These are phyloP conservation scores for Collybia mongolica DNA, from an alignment of 768 basidiomycete species.

Conservation along the genomic window DNA sequence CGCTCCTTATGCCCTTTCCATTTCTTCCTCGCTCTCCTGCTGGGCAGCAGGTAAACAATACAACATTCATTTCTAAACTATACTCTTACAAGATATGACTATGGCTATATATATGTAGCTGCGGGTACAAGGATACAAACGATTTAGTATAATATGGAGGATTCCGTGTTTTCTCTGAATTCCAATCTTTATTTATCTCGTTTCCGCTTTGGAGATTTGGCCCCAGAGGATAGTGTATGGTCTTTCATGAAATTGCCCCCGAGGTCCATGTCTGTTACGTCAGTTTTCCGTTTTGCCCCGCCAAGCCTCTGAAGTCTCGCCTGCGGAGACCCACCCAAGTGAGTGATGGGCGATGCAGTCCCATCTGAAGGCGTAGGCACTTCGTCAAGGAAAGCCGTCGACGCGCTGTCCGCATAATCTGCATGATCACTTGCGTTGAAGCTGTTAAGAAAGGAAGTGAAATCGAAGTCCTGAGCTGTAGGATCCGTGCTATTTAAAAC, in stretches of 20 bases:
- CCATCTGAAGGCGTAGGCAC: background rate
- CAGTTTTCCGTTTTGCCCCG: background rate
- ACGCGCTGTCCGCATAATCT: constrained; percentile 1
- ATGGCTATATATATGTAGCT: background rate
- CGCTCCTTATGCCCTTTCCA: background rate
- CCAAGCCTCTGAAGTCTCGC: background rate
- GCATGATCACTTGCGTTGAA: constrained; percentile 1
- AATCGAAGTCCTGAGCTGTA: constrained; percentile 6
- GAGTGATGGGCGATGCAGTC: background rate
- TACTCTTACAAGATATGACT: constrained; percentile 15
- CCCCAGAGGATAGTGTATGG: background rate
- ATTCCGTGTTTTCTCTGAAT: background rate
- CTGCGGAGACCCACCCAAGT: background rate
- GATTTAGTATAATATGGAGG: background rate
- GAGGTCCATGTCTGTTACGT: background rate
- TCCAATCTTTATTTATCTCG: constrained; percentile 13
- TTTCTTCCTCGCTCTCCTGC: background rate
- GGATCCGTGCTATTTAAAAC: too few relatives aligned
- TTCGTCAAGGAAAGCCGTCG: constrained; percentile 2
- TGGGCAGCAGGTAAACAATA: background rate
- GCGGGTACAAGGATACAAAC: background rate
- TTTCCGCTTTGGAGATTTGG: constrained; percentile 15
- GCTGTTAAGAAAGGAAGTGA: constrained; percentile 15
- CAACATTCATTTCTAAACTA: constrained; percentile 11
- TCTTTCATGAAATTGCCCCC: background rate